Evolutionary conservation across 2,329 filamentous ascomycete genomes (phyloP).

Genomic region (Fusarium sp.): DNA sequence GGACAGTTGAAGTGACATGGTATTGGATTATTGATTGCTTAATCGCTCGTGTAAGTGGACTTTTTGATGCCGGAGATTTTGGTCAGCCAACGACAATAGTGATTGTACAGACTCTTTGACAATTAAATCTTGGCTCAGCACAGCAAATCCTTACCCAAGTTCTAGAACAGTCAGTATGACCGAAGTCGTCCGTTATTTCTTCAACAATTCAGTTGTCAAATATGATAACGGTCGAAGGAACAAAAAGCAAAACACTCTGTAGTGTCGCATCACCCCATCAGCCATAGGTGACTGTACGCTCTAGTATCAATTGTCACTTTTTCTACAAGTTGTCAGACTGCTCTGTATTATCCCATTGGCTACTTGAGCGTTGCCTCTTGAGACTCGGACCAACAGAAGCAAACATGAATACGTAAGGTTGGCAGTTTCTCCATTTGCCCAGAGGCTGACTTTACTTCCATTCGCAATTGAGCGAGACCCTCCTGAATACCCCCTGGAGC

Average conservation of each 20-base stretch:
- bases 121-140: not conserved
- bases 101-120: not conserved
- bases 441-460: not conserved
- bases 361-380: not conserved
- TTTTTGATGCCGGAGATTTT: not conserved
- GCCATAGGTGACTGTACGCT: constrained; percentile 2
- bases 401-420: constrained; percentile 6
- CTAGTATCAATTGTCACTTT: constrained; percentile 4
- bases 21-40: not conserved
- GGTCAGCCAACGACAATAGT: not conserved
- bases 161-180: not conserved
- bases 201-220: not conserved
- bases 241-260: constrained; percentile 25
- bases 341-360: constrained; percentile 12
- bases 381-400: constrained; percentile 14
- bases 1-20: not conserved
- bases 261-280: not conserved
- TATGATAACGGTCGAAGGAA: constrained; percentile 6
- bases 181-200: not conserved
- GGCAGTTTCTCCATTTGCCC: not conserved
- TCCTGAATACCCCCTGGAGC: constrained; percentile 10
- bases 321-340: not conserved
- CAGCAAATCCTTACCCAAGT: not conserved
- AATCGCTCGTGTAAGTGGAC: not conserved
- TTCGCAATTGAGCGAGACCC: not conserved